phyloP scores from a whole-genome alignment of 768 basidiomycete genomes.

The Naganishia friedmannii region DNA sequence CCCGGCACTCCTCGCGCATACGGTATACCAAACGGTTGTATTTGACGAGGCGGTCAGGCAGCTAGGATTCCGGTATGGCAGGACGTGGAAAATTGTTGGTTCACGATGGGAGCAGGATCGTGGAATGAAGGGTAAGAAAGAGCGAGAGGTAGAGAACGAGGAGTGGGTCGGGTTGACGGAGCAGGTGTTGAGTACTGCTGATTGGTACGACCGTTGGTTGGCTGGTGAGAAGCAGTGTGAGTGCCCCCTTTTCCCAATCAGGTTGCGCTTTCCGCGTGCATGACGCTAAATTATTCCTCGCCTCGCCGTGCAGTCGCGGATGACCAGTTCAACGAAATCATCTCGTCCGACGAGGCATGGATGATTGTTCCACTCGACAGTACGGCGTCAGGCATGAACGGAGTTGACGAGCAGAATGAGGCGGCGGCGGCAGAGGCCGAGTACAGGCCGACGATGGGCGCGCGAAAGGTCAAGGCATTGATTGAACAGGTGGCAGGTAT shows the following conservation, averaged over 20 bases:
- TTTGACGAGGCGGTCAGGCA: conserved; percentile 78
- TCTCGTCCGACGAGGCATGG: conserved; percentile 81
- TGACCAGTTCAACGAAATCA: conserved; percentile 78
- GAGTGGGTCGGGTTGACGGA: conserved; percentile 77
- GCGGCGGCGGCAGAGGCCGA: conserved; percentile 48
- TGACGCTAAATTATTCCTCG: neutral
- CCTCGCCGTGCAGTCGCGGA: conserved; percentile 66
- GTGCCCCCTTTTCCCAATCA: conserved; percentile 45
- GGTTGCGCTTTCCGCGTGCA: neutral
- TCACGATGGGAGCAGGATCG: neutral
- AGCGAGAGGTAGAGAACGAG: conserved; percentile 27
- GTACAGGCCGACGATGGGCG: conserved; percentile 73
- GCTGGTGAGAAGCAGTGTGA: conserved; percentile 82
- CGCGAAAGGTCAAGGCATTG: conserved; percentile 75
- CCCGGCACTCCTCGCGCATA: conserved; percentile 87
- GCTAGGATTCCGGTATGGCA: conserved; percentile 66
- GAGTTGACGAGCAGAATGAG: conserved; percentile 54
- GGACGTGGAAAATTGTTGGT: conserved; percentile 31
- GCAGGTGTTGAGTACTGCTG: conserved; percentile 72
- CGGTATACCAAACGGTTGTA: conserved; percentile 82
- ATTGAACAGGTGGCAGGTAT: conserved; percentile 87
- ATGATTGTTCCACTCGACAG: conserved; percentile 56
- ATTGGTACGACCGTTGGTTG: conserved; percentile 91
- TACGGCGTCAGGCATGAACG: conserved; percentile 54
- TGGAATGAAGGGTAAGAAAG: neutral